Percentiles rank a stretch among this genome's conserved stretches.
Evolutionary conservation across 208 protist species (phyloP).

Genomic region (Herpetomonas samuelpessoai): DNA sequence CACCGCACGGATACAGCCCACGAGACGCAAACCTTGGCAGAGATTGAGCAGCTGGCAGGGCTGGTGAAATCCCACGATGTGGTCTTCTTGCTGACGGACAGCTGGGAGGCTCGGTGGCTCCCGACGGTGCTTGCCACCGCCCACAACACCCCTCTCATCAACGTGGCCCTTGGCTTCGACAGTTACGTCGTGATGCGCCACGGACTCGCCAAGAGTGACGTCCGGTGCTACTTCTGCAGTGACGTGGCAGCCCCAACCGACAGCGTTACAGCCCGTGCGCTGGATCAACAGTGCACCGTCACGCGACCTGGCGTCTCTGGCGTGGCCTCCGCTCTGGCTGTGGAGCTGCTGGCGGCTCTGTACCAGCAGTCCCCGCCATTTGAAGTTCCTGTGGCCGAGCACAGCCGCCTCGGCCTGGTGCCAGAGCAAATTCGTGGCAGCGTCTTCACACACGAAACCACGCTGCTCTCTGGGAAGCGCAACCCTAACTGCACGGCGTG

Average conservation of each 20-base stretch:
- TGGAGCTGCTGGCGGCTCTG: constrained; percentile 94
- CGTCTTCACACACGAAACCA: constrained; percentile 67
- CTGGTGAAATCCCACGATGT: constrained; percentile 93
- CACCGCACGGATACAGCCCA: constrained; percentile 63
- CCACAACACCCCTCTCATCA: constrained; percentile 92
- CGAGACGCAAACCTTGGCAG: constrained; percentile 19
- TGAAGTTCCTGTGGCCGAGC: constrained; percentile 13
- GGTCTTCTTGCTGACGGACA: constrained; percentile 98
- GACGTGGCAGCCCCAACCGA: constrained; percentile 93
- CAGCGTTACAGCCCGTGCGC: constrained; percentile 91
- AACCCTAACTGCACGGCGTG: constrained; percentile 95
- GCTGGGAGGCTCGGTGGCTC: constrained; percentile 96
- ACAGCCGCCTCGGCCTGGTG: constrained; percentile 60
- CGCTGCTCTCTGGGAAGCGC: constrained; percentile 59
- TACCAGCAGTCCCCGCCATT: constrained; percentile 79
- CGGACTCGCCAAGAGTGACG: constrained; percentile 33
- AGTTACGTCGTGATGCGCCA: constrained; percentile 98
- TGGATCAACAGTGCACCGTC: constrained; percentile 99
- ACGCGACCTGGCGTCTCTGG: constrained; percentile 93
- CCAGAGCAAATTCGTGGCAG: constrained; percentile 92
- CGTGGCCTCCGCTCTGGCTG: constrained; percentile 91
- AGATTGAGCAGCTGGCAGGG: constrained; percentile 60
- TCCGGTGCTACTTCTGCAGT: constrained; percentile 99
- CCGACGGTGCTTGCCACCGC: constrained; percentile 91
- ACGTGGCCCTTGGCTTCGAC: constrained; percentile 98